Evolutionary conservation across 2,329 filamentous ascomycete species (phyloP).

Genomic region (Monosporascus sp.): DNA sequence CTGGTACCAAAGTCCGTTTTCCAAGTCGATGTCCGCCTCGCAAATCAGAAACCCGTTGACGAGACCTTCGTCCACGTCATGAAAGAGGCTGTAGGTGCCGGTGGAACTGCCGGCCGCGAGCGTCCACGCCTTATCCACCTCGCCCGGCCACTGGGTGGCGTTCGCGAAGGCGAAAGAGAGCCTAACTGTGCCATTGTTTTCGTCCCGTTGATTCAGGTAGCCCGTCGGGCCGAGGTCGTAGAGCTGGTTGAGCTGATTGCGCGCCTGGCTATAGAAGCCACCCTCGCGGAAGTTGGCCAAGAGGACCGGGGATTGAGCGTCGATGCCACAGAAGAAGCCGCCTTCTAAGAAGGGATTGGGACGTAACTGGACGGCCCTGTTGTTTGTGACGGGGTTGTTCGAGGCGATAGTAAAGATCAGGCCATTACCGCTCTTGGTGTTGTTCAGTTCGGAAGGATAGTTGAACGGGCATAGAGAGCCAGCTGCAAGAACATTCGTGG

Average conservation of each 20-base stretch:
- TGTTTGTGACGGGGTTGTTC: conserved; percentile 12
- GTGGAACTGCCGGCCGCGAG: conserved; percentile 5
- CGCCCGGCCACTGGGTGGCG: conserved; percentile 10
- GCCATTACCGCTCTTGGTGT: conserved; percentile 13
- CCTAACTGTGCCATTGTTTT: conserved; percentile 8
- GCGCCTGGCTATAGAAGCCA: conserved; percentile 9
- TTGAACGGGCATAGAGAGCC: conserved; percentile 15
- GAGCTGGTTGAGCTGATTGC: conserved; percentile 10
- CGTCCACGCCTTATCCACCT: conserved; percentile 12
- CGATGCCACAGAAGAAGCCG: conserved; percentile 11
- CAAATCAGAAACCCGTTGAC: conserved; percentile 16
- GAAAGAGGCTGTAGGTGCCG: conserved; percentile 12
- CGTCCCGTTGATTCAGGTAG: conserved; percentile 15
- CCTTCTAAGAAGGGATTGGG: conserved; percentile 3
- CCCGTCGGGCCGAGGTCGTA: conserved; percentile 15
- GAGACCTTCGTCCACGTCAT: conserved; percentile 2
- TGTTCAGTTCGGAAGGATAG: conserved; percentile 13
- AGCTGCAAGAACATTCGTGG: conserved; percentile 3
- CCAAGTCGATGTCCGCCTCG: conserved; percentile 10
- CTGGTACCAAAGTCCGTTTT: conserved; percentile 13
- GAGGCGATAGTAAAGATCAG: conserved; percentile 12
- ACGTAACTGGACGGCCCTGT: conserved; percentile 17
- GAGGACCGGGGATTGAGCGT: conserved; percentile 14
- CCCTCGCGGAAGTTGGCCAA: conserved; percentile 9
- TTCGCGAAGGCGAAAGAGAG: conserved; percentile 16